A percentile compares a stretch with the other conserved stretches of the same genome.
phyloP scores from a whole-genome alignment of 2,329 filamentous ascomycete species.

The Canariomyces notabilis region DNA sequence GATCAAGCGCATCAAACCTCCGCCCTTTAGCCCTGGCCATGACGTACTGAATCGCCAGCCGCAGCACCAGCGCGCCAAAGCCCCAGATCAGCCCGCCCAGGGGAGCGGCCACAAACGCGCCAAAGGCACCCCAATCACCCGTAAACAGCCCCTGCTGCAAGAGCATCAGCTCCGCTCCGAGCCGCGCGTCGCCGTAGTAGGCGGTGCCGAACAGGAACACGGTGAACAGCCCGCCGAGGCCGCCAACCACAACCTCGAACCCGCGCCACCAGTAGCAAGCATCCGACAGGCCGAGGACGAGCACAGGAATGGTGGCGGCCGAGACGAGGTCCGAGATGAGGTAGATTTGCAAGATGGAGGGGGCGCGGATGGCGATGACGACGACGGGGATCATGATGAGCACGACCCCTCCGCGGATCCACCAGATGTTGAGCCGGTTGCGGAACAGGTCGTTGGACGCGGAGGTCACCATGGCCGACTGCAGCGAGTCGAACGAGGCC shows the following conservation, averaged over 20 bases:
- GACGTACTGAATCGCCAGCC: conserved; percentile 55
- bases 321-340: conserved; percentile 77
- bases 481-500: conserved; percentile 73
- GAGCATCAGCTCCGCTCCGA: conserved; percentile 64
- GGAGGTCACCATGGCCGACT: conserved; percentile 80
- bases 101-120: conserved; percentile 75
- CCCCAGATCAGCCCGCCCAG: conserved; percentile 71
- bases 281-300: conserved; percentile 66
- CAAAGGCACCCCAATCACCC: conserved; percentile 76
- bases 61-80: conserved; percentile 54
- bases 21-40: conserved; percentile 53
- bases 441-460: conserved; percentile 81
- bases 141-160: conserved; percentile 69
- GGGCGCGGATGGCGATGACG: conserved; percentile 67
- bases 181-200: conserved; percentile 64
- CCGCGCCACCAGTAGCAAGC: conserved; percentile 69
- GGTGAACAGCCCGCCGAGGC: conserved; percentile 69
- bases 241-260: conserved; percentile 74
- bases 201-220: conserved; percentile 78
- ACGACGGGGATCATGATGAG: conserved; percentile 69
- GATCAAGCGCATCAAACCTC: conserved; percentile 64
- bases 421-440: conserved; percentile 72
- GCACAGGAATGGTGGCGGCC: conserved; percentile 67
- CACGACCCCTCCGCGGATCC: conserved; percentile 64
- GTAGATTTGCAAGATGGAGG: conserved; percentile 74